phyloP scores from a whole-genome alignment of 2,329 filamentous ascomycete species.

The Alternaria dauci region DNA sequence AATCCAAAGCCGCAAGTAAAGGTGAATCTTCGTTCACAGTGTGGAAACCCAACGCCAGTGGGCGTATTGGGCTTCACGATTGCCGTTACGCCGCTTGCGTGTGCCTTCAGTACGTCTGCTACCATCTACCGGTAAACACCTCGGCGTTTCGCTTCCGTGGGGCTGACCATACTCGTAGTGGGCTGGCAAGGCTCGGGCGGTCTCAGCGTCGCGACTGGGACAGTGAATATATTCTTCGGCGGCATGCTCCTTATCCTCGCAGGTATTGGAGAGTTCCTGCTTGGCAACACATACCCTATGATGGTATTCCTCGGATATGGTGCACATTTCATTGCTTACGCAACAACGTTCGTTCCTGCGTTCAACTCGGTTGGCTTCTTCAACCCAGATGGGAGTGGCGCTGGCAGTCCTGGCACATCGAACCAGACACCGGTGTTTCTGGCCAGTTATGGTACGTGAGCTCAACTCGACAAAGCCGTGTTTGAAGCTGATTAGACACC shows the following conservation, averaged over 20 bases:
- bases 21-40: slow-evolving; percentile 17
- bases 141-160: not conserved
- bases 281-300: slow-evolving; percentile 27
- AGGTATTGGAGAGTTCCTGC: slow-evolving; percentile 25
- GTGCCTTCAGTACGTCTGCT: slow-evolving; percentile 21
- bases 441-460: slow-evolving; percentile 21
- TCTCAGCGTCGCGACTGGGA: slow-evolving; percentile 20
- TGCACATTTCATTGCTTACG: slow-evolving; percentile 24
- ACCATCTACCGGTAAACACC: not conserved
- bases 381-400: slow-evolving; percentile 26
- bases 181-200: slow-evolving; percentile 26
- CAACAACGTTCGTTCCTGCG: slow-evolving; percentile 23
- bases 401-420: slow-evolving; percentile 18
- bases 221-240: slow-evolving; percentile 24
- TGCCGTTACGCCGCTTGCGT: slow-evolving; percentile 19
- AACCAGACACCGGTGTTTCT: slow-evolving; percentile 22
- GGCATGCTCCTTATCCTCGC: slow-evolving; percentile 22
- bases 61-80: slow-evolving; percentile 27
- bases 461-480: not conserved
- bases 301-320: slow-evolving; percentile 29
- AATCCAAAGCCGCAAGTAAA: slow-evolving; percentile 17
- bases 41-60: slow-evolving; percentile 26
- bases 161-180: slow-evolving; percentile 16
- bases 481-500: not conserved
- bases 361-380: slow-evolving; percentile 26